phyloP scores from a whole-genome alignment of 805 yeast species.

The Candida parachauliodes region DNA sequence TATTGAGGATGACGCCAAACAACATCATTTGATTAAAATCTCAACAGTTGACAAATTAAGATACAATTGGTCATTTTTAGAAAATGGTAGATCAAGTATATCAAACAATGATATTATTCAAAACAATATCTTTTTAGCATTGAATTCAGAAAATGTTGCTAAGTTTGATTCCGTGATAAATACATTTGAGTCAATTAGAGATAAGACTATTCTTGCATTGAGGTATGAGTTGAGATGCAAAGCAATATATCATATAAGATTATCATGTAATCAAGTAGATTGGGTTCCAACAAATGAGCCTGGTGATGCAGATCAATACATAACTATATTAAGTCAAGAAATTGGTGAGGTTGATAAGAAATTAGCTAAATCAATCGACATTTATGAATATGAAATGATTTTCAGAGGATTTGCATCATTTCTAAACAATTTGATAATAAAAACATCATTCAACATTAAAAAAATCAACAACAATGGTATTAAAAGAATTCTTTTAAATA shows the following conservation, averaged over 20 bases:
- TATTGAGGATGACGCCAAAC: conserved; percentile 15
- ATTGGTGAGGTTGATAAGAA: conserved; percentile 44
- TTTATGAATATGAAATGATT: conserved; percentile 25
- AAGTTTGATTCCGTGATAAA: conserved; percentile 36
- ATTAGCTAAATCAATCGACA: conserved; percentile 33
- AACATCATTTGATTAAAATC: conserved; percentile 14
- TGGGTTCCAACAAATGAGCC: conserved; percentile 52
- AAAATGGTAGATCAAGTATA: conserved; percentile 27
- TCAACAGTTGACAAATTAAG: conserved; percentile 31
- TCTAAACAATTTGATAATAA: conserved; percentile 49
- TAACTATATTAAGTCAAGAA: conserved; percentile 49
- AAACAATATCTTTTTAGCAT: conserved; percentile 30
- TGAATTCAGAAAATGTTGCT: conserved; percentile 24
- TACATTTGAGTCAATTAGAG: conserved; percentile 32
- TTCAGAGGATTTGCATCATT: conserved; percentile 48
- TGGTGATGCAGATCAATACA: conserved; percentile 56
- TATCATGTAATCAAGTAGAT: conserved; percentile 44
- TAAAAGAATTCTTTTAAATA: conserved; percentile 54
- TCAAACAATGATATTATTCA: conserved; percentile 14
- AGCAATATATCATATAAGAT: conserved; percentile 48
- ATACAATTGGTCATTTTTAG: conserved; percentile 40
- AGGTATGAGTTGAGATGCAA: conserved; percentile 57
- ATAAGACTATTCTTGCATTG: conserved; percentile 43
- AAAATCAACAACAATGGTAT: conserved; percentile 58
- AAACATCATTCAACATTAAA: conserved; percentile 47